Conservation (phyloP, 2,329 filamentous ascomycete genomes). For the Verticillium longisporum region DNA sequence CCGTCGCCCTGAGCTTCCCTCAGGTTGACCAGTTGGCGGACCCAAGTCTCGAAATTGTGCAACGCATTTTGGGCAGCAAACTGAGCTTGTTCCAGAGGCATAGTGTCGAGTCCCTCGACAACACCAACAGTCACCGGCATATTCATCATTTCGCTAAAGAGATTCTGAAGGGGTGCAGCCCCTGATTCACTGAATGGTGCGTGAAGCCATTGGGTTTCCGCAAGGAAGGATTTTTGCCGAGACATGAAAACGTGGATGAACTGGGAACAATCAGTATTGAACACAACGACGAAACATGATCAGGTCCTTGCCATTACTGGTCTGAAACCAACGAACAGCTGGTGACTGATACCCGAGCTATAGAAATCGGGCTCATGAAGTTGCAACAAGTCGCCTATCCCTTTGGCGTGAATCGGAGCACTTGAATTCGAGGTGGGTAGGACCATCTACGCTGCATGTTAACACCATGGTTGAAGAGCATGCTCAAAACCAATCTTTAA, state of each 20-base stretch:
- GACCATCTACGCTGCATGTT: conserved; percentile 14
- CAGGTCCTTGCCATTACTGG: conserved; percentile 24
- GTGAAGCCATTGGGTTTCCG: conserved; percentile 18
- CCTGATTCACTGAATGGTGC: conserved; percentile 20
- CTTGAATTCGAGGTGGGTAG: conserved; percentile 19
- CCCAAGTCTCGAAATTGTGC: not conserved
- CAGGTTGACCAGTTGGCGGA: conserved; percentile 2
- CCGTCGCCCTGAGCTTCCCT: conserved; percentile 5
- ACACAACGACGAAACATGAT: not conserved
- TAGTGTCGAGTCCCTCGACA: conserved; percentile 8
- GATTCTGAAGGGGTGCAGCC: conserved; percentile 22
- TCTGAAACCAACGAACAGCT: conserved; percentile 30
- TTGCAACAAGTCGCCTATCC: conserved; percentile 24
- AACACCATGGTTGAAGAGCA: not conserved
- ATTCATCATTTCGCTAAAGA: conserved; percentile 19
- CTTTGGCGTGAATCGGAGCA: conserved; percentile 24
- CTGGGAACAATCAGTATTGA: conserved; percentile 10
- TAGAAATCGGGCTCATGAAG: conserved; percentile 21
- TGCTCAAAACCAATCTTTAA: not conserved
- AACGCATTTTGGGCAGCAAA: not conserved
- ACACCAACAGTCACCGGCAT: conserved; percentile 21
- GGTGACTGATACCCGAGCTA: conserved; percentile 23
- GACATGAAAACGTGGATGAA: conserved; percentile 21
- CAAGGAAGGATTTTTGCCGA: conserved; percentile 22
- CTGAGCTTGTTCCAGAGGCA: not conserved